Percentiles rank a stretch among this genome's conserved stretches.
phyloP scores from a whole-genome alignment of 805 yeast genomes.

The Pichia phayaonensis region DNA sequence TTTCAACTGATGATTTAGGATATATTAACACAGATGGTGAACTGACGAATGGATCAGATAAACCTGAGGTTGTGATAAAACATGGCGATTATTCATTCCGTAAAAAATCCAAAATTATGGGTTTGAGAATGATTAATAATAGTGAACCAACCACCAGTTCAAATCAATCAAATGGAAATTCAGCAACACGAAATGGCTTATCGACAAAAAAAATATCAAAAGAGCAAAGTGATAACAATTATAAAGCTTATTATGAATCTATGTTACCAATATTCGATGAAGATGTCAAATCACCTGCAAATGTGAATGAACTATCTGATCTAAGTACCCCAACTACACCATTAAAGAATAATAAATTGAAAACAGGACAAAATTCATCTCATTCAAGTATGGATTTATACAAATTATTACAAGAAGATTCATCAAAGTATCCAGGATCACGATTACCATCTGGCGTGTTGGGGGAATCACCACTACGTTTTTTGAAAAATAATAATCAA shows the following conservation, averaged over 20 bases:
- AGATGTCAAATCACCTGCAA: background rate
- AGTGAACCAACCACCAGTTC: background rate
- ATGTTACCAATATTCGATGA: conserved; percentile 27
- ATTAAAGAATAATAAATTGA: background rate
- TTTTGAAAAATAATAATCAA: background rate
- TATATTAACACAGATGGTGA: background rate
- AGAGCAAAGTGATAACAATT: conserved; percentile 11
- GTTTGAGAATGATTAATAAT: conserved; percentile 15
- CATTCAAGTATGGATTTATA: conserved; percentile 6
- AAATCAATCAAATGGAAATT: background rate
- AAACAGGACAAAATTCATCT: background rate
- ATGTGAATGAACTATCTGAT: background rate
- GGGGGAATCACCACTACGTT: conserved; percentile 20
- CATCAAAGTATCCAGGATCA: conserved; percentile 27
- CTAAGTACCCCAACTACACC: conserved; percentile 2
- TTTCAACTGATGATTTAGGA: conserved; percentile 1
- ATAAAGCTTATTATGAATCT: conserved; percentile 23
- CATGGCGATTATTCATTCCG: conserved; percentile 10
- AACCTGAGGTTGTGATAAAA: background rate
- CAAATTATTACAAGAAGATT: conserved; percentile 23
- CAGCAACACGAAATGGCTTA: background rate
- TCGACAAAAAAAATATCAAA: conserved; percentile 6
- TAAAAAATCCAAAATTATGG: conserved; percentile 23
- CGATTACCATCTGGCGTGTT: conserved; percentile 15
- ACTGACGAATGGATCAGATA: background rate